Percentiles rank a stretch among this genome's conserved stretches.
phyloP scores from a whole-genome alignment of 2,329 filamentous ascomycete genomes.

The Fusarium sp. region DNA sequence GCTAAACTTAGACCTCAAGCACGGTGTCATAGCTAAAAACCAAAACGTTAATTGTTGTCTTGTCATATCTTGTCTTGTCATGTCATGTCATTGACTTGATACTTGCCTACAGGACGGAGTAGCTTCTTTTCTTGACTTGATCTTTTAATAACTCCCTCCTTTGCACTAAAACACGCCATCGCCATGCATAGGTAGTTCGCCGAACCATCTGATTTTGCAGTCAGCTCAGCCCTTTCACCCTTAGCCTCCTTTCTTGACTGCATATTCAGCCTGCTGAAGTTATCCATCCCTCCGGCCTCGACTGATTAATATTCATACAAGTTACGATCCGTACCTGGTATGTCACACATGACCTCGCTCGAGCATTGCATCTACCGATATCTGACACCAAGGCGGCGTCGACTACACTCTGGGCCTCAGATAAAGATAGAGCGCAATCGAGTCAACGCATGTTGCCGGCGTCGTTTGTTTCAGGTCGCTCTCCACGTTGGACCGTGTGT shows the following conservation, averaged over 20 bases:
- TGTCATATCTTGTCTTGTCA: no score
- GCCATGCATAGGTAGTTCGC: not conserved
- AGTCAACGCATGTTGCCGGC: slow-evolving; percentile 27
- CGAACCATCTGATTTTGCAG: not conserved
- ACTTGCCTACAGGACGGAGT: not conserved
- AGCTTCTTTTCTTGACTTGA: not conserved
- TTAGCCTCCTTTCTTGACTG: not conserved
- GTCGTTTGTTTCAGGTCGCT: slow-evolving; percentile 44
- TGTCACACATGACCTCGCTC: slow-evolving; percentile 2
- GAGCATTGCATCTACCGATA: slow-evolving; percentile 7
- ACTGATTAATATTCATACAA: not conserved
- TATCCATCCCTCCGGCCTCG: not conserved
- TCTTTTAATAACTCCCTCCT: slow-evolving; percentile 7
- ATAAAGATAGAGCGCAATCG: slow-evolving; percentile 9
- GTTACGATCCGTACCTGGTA: not conserved
- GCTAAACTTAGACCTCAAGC: slow-evolving; percentile 9
- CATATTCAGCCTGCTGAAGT: not conserved
- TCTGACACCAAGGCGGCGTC: slow-evolving; percentile 18
- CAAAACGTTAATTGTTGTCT: no score
- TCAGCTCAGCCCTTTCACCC: not conserved
- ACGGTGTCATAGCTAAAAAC: not conserved
- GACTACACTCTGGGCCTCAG: slow-evolving; percentile 5
- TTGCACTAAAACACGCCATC: not conserved
- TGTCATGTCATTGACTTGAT: no score
- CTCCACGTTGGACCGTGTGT: slow-evolving; percentile 40